Conservation (phyloP, 2,329 filamentous ascomycete genomes). For the Phoma herbarum region DNA sequence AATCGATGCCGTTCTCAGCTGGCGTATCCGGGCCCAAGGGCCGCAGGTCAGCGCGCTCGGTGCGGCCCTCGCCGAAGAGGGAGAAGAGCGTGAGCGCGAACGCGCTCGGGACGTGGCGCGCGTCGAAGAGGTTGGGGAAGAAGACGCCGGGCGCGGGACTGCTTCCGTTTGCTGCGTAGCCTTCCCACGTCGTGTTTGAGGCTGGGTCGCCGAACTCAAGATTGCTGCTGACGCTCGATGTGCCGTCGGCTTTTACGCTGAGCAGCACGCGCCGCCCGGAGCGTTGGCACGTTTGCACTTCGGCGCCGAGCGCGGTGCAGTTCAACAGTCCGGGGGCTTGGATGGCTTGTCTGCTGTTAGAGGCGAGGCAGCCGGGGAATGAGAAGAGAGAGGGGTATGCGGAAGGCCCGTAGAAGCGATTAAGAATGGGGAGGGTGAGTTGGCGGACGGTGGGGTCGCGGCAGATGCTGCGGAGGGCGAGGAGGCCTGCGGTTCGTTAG, state of each 20-base stretch:
- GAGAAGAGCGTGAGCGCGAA: constrained; percentile 38
- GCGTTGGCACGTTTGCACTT: constrained; percentile 49
- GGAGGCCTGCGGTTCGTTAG: constrained; percentile 26
- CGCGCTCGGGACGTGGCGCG: constrained; percentile 24
- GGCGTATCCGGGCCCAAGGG: constrained; percentile 37
- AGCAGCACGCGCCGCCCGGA: constrained; percentile 54
- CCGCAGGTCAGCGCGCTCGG: constrained; percentile 38
- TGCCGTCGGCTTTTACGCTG: constrained; percentile 48
- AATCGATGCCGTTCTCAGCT: constrained; percentile 19
- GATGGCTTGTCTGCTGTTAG: constrained; percentile 42
- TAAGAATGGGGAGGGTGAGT: constrained; percentile 49
- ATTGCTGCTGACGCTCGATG: constrained; percentile 32
- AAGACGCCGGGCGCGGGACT: not conserved
- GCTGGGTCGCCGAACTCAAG: constrained; percentile 28
- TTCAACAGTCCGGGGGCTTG: constrained; percentile 51
- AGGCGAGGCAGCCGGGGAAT: constrained; percentile 48
- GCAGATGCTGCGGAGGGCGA: constrained; percentile 45
- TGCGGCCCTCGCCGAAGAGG: constrained; percentile 38
- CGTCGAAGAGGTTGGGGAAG: constrained; percentile 38
- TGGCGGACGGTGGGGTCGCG: constrained; percentile 48
- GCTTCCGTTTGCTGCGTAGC: constrained; percentile 14
- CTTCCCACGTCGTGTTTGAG: constrained; percentile 20
- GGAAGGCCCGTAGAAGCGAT: constrained; percentile 43
- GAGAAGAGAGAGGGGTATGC: constrained; percentile 45
- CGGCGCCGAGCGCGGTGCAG: constrained; percentile 49